These are phyloP conservation scores for Lanmaoa rubissima DNA, from an alignment of 768 basidiomycete species.

Conservation along the genomic window DNA sequence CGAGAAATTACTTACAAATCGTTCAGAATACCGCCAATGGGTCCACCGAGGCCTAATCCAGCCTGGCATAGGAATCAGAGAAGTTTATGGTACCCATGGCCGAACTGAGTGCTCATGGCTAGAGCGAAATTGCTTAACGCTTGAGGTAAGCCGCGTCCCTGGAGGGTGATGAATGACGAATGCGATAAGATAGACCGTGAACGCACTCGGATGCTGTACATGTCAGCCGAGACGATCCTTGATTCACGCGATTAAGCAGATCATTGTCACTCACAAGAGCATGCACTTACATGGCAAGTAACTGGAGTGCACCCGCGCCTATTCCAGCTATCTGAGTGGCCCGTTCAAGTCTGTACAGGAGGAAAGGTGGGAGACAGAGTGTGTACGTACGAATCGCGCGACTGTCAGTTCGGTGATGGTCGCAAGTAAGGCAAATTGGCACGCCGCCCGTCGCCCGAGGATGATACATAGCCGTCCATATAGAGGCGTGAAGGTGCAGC, in stretches of 20 bases:
- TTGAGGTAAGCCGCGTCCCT: constrained; percentile 26
- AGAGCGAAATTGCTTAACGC: constrained; percentile 40
- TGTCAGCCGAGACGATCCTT: constrained; percentile 14
- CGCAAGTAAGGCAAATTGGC: constrained; percentile 12
- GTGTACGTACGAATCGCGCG: constrained; percentile 14
- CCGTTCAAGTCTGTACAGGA: neutral
- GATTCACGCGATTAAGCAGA: neutral
- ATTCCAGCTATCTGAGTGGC: constrained; percentile 11
- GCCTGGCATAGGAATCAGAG: neutral
- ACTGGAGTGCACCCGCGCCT: constrained; percentile 11
- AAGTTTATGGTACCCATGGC: neutral
- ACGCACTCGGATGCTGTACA: constrained; percentile 13
- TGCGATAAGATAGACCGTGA: neutral
- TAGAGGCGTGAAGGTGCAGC: constrained; percentile 18
- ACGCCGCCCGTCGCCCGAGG: constrained; percentile 12
- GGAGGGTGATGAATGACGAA: neutral
- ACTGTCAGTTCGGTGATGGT: constrained; percentile 3
- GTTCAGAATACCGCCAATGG: constrained; percentile 11
- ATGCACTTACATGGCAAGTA: constrained; percentile 10
- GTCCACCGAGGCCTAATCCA: constrained; percentile 14
- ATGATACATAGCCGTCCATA: constrained; percentile 19
- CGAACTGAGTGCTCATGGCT: constrained; percentile 1
- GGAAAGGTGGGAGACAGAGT: neutral
- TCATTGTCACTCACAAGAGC: neutral
- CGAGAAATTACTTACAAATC: constrained; percentile 6